These are phyloP conservation scores for Xylariaceae sp. DNA, from an alignment of 2,329 filamentous ascomycete species.

Conservation along the genomic window DNA sequence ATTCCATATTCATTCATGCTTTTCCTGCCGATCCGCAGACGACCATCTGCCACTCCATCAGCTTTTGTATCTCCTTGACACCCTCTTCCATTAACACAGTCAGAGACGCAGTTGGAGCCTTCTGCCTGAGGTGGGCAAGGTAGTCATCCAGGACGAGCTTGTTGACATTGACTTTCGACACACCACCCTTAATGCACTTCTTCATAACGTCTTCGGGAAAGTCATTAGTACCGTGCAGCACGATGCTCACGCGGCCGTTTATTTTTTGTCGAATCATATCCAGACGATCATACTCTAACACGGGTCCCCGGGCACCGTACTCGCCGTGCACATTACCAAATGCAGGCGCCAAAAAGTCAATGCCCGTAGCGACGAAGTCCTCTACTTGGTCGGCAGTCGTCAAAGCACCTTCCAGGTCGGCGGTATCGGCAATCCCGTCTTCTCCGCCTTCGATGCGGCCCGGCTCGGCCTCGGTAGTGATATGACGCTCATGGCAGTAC, in stretches of 20 bases:
- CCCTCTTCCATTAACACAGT: too few relatives aligned
- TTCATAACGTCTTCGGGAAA: conserved; percentile 45
- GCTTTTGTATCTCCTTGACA: too few relatives aligned
- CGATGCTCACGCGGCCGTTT: conserved; percentile 44
- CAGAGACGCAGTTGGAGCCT: too few relatives aligned
- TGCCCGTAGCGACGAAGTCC: conserved; percentile 63
- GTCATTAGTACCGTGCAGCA: conserved; percentile 49
- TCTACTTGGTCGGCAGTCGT: conserved; percentile 63
- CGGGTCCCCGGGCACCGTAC: conserved; percentile 51
- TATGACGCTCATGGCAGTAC: conserved; percentile 63
- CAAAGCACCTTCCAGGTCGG: conserved; percentile 43
- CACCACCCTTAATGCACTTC: conserved; percentile 43
- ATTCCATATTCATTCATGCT: too few relatives aligned
- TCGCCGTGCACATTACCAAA: conserved; percentile 70
- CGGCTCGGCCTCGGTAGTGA: conserved; percentile 69
- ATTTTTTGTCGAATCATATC: conserved; percentile 40
- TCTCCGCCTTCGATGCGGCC: conserved; percentile 66
- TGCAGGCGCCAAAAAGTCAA: conserved; percentile 66
- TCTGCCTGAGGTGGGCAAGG: too few relatives aligned
- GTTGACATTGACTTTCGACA: conserved; percentile 52
- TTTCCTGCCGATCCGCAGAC: too few relatives aligned
- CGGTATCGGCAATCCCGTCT: conserved; percentile 61
- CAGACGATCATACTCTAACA: conserved; percentile 35
- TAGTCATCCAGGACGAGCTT: conserved; percentile 25
- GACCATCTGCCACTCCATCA: too few relatives aligned